Evolutionary conservation across 495 filamentous ascomycete species (phyloP).

Genomic region (Aspergillus olivimuriae): DNA sequence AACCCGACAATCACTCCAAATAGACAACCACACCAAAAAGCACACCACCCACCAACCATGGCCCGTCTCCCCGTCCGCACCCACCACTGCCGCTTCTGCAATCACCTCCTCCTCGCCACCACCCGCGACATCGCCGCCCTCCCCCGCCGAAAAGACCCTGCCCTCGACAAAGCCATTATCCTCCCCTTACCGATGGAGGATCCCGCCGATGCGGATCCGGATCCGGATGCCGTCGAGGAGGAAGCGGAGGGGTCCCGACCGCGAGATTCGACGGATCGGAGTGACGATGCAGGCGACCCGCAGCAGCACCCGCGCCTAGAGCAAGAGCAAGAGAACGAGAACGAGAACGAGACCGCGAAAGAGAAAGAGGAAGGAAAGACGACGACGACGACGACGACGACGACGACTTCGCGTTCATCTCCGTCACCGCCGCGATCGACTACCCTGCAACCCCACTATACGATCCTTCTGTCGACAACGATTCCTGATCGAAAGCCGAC

Average conservation of each 20-base stretch:
- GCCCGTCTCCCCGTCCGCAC: slow-evolving; percentile 43
- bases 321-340: not conserved
- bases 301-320: not conserved
- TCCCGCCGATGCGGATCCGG: no score
- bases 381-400: not conserved
- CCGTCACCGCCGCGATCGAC: no score
- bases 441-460: slow-evolving; percentile 22
- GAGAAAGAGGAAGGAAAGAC: not conserved
- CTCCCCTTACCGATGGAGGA: slow-evolving; percentile 14
- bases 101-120: slow-evolving; percentile 60
- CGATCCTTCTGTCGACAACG: slow-evolving; percentile 44
- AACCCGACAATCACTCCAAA: not conserved
- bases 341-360: not conserved
- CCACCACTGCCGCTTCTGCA: slow-evolving; percentile 71
- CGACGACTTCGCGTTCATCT: no score
- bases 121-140: slow-evolving; percentile 50
- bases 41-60: not conserved
- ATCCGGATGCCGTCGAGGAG: no score
- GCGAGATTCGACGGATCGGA: no score
- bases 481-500: slow-evolving; percentile 42
- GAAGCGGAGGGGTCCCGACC: no score
- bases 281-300: slow-evolving; percentile 5
- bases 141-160: slow-evolving; percentile 39
- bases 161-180: slow-evolving; percentile 23
- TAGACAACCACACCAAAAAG: not conserved